Base-by-base conservation (phyloP, 768 basidiomycete species). In the Tulasnella sp. region DNA sequence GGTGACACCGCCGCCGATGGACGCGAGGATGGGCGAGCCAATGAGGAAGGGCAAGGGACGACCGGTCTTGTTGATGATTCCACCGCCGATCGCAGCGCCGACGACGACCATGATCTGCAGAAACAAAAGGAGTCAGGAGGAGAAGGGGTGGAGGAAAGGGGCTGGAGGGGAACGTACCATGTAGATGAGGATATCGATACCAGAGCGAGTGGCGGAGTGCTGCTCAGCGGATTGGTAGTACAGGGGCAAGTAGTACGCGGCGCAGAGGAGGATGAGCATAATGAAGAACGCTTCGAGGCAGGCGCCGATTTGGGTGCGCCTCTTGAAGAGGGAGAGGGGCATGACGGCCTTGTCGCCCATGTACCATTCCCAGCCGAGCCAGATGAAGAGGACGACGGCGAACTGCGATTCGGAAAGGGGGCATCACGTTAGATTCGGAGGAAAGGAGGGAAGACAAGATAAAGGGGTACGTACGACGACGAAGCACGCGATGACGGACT, bases 341-440 rank as follows among this genome's bases (percentile, higher is more conserved):
- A 84, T 78, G 77, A 82, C 79, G 5, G 81, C 81, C 19, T 75
- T 44, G 19, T 81, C 79, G 44, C 80, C 79, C 52, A 81, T 71
- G 74, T 75, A 74, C 62, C 74, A 77, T 67, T 81, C 76, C 81
- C 81, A 82, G 26, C 75, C 75, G 59, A 81, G 77, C 64, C 76
- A 77, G 64, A 75, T 68, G 26, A 78, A 39, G 6, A 76, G 72
- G 22, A 81, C 62, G n/a, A 78, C 77, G 26, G 76, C 75, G 37
- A 81, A 78, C 52, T 59, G 32, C 22, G 11, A 32, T 14, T 7
- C 16, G 40, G 14, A 32, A 12, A 66, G 0, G 34, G 22, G 11
- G 1, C 1, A 12, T 26, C 29, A 12, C 0, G 35, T 66, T 34
- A 66, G 79, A 78, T 17, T 80, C 77, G 44, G 3, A 22, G 4